These are phyloP conservation scores for Diaporthe sp. DNA, from an alignment of 2,329 filamentous ascomycete species.

Conservation along the genomic window DNA sequence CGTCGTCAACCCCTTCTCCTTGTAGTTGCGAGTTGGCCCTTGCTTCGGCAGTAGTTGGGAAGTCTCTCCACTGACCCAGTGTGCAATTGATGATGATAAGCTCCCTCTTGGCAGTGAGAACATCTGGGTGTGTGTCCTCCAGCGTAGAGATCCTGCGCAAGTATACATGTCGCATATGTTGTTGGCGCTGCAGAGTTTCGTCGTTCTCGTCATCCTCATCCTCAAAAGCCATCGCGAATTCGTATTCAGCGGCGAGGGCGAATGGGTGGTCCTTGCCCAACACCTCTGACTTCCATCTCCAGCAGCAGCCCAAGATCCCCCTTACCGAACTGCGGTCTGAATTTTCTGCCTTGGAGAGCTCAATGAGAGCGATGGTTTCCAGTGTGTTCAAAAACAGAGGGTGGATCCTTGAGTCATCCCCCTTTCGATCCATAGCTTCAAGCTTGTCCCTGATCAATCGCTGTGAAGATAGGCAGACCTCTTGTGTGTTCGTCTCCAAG, in stretches of 20 bases:
- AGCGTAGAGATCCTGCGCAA: neutral
- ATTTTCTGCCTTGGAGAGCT: neutral
- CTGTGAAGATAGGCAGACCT: neutral
- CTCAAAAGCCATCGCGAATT: neutral
- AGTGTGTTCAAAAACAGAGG: neutral
- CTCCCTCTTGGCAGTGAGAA: neutral
- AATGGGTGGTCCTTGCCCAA: neutral
- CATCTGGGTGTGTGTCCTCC: neutral
- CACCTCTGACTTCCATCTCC: neutral
- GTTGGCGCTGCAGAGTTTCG: neutral
- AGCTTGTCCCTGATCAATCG: neutral
- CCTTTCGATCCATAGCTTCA: neutral
- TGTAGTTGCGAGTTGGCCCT: neutral
- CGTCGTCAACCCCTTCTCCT: neutral
- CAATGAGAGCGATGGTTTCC: neutral
- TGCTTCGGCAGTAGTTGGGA: neutral
- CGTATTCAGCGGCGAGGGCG: neutral
- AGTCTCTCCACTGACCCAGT: neutral
- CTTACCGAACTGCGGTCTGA: neutral
- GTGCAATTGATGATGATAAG: constrained; percentile 1
- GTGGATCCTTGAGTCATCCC: neutral
- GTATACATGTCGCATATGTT: neutral
- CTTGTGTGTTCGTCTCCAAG: neutral
- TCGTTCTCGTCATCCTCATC: neutral
- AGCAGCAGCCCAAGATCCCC: neutral